Evolutionary conservation across 2,329 filamentous ascomycete genomes (phyloP), one percentile per base, ranked within the genome.

Genomic region (Keithomyces neogunnii): DNA sequence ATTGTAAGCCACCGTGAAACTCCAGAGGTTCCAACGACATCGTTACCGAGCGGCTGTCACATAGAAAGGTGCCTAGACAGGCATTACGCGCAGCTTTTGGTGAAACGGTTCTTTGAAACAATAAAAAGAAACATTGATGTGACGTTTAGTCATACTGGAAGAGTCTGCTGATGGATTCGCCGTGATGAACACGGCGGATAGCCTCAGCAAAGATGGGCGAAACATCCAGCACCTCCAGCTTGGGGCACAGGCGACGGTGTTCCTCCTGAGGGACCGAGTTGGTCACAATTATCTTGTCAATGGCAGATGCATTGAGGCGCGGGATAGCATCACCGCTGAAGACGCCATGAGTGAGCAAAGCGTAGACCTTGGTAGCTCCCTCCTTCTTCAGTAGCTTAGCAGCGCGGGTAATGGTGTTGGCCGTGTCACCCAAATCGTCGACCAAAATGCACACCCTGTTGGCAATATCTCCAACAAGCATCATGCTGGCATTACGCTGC

Each of bases 321-420:
- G 90, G 85, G 62, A 97, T 93, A 50, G 92, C 92, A 67, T 99
- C 92, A 33, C 93, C 93, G 64, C 89, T 96, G 64, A 99, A 81
- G 56, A 97, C 89, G 49, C 92, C 93, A 65, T 99, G 93, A 4
- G 93, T 97, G 59, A 99, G 80, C 49, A 99, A 78, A 5, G 93
- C 93, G 66, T 91, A 95, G 45, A 97, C 90, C 58, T 84, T 84
- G 36, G 84, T 86, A n/a, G 93, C 93, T 43, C 92, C 91, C 70
- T 96, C 89, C 62, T 89, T 92, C 75, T 96, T 96, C 58, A 97
- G 74, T n/a, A 97, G 78, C 74, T 97, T 96, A 32, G 93, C 93
- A 7, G 93, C 93, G 54, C 93, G 83, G 0, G 92, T 97, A 61
- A 97, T 96, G 38, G 93, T 99, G 72, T 97, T 97, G 51, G 88